Evolutionary conservation across 2,329 filamentous ascomycete species (phyloP).

Genomic region (Epichloe brachyelytri): DNA sequence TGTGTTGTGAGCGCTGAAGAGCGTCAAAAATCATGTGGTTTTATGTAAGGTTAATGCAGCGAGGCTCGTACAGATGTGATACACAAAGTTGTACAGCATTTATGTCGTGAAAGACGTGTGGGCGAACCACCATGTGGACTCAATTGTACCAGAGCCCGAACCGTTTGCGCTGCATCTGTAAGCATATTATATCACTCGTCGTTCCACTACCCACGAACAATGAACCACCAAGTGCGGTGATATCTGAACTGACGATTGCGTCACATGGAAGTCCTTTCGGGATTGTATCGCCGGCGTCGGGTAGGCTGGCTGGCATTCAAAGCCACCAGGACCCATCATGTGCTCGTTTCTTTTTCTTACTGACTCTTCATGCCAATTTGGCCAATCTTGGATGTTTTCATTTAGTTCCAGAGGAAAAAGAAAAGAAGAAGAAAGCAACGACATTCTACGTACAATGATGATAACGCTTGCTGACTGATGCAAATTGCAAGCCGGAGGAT

Average conservation of each 20-base stretch:
- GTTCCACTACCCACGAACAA: slow-evolving; percentile 1
- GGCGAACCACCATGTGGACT: not conserved
- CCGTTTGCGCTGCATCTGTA: not conserved
- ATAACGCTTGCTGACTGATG: too few species aligned
- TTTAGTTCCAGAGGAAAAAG: not conserved
- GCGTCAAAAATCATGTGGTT: not conserved
- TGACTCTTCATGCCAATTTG: not conserved
- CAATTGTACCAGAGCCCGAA: not conserved
- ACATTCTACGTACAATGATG: not conserved
- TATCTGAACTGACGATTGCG: not conserved
- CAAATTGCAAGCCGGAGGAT: too few species aligned
- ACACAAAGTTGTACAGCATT: not conserved
- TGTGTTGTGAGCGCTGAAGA: not conserved
- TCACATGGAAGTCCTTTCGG: not conserved
- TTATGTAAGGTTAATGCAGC: not conserved
- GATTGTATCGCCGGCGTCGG: not conserved
- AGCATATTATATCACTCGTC: not conserved
- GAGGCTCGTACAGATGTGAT: not conserved
- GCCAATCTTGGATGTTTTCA: not conserved
- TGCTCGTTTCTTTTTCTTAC: not conserved
- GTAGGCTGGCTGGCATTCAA: too few species aligned
- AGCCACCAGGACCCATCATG: too few species aligned
- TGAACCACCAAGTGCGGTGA: slow-evolving; percentile 1
- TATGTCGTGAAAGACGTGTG: not conserved
- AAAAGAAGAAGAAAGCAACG: not conserved